Percentiles rank a stretch among this genome's conserved stretches.
These are phyloP conservation scores for Vigna nakashimae DNA, from an alignment of 306 rosid genomes.

Conservation along the genomic window DNA sequence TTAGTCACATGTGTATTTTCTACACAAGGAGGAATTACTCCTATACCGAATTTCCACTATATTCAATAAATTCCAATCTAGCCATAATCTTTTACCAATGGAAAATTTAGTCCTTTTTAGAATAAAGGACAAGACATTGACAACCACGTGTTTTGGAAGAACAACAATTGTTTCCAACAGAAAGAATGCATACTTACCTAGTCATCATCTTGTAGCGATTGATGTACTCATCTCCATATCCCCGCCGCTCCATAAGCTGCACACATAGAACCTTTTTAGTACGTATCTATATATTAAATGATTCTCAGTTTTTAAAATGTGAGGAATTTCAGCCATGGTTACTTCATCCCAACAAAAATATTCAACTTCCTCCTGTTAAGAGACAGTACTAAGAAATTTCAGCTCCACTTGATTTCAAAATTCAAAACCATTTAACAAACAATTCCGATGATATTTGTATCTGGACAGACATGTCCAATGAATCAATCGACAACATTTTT, in stretches of 20 bases:
- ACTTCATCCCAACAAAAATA: conserved; percentile 31
- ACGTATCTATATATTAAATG: conserved; percentile 40
- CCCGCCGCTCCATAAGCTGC: conserved; percentile 95
- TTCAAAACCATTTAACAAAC: conserved; percentile 1
- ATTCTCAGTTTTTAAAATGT: background rate
- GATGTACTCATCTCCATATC: conserved; percentile 88
- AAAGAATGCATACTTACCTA: conserved; percentile 51
- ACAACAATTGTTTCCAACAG: background rate
- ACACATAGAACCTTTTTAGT: conserved; percentile 41
- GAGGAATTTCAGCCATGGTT: conserved; percentile 5
- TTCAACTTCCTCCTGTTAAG: conserved; percentile 26
- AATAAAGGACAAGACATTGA: conserved; percentile 19
- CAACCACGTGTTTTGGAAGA: background rate
- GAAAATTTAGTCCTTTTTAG: background rate
- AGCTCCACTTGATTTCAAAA: background rate
- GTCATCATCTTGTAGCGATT: conserved; percentile 97
- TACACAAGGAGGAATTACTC: too few relatives aligned
- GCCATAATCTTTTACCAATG: background rate
- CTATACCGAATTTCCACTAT: too few relatives aligned
- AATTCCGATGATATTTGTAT: conserved; percentile 1
- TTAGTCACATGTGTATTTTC: too few relatives aligned
- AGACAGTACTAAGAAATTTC: background rate
- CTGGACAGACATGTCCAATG: background rate
- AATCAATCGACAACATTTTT: conserved; percentile 17
- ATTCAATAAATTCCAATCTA: too few relatives aligned